Percentiles rank a stretch among this genome's conserved stretches.
Conservation (phyloP, 148 eudicot species). For the Camellia lanceoleosa region DNA sequence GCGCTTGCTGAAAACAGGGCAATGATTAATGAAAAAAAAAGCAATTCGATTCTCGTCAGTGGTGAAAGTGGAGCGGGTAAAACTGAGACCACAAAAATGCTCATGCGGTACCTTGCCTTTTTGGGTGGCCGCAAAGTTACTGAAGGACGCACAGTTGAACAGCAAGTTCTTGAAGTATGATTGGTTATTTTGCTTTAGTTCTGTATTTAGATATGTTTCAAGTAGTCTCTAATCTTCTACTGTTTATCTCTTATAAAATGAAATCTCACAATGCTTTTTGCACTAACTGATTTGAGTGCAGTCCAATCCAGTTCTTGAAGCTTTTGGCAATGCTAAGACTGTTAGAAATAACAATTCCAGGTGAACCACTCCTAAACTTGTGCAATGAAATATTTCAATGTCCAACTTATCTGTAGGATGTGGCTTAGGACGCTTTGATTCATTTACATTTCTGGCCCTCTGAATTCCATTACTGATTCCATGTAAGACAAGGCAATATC, state of each 20-base stretch:
- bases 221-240: background rate
- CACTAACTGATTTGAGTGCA: constrained; percentile 40
- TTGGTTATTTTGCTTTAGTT: background rate
- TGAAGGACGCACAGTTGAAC: constrained; percentile 97
- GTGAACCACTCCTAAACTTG: constrained; percentile 38
- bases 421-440: background rate
- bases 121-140: constrained; percentile 91
- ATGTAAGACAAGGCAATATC: background rate
- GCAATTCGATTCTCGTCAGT: constrained; percentile 92
- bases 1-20: constrained; percentile 53
- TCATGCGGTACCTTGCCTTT: constrained; percentile 93
- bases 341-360: constrained; percentile 99
- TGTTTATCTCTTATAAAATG: background rate
- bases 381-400: constrained; percentile 5
- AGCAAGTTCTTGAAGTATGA: constrained; percentile 97
- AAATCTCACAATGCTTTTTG: constrained; percentile 7
- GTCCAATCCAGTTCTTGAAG: constrained; percentile 99
- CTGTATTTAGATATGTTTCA: constrained; percentile 3
- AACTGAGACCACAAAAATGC: constrained; percentile 99
- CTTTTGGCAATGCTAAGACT: constrained; percentile 98
- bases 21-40: constrained; percentile 84
- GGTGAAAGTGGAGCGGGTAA: constrained; percentile 99
- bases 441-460: background rate
- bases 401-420: background rate
- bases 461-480: background rate